Evolutionary conservation across 2,329 filamentous ascomycete genomes (phyloP).

Genomic region (Hypoxylon sp.): DNA sequence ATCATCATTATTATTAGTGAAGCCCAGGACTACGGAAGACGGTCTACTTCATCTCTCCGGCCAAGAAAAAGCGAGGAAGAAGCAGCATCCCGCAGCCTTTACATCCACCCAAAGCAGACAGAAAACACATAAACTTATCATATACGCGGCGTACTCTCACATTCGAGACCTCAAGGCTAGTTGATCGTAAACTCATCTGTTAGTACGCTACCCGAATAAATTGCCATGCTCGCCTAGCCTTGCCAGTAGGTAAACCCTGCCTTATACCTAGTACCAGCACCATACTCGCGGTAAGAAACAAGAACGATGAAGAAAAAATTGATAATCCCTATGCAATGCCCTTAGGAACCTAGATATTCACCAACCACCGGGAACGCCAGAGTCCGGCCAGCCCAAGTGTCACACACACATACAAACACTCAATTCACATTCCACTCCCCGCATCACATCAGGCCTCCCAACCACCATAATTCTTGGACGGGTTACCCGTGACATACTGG

Average conservation of each 20-base stretch:
- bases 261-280: conserved; percentile 7
- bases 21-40: neutral
- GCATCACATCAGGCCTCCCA: neutral
- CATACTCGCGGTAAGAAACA: neutral
- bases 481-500: neutral
- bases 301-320: conserved; percentile 4
- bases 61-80: neutral
- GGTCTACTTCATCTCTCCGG: neutral
- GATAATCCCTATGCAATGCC: conserved; percentile 25
- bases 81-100: neutral
- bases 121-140: neutral
- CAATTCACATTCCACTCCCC: conserved; percentile 15
- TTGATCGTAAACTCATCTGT: conserved; percentile 17
- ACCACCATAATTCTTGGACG: conserved; percentile 1
- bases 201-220: conserved; percentile 16
- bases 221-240: conserved; percentile 17
- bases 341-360: conserved; percentile 8
- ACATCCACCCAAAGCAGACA: neutral
- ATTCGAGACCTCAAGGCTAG: neutral
- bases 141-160: neutral
- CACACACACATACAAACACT: neutral
- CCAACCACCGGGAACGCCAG: conserved; percentile 22
- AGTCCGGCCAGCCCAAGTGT: conserved; percentile 20
- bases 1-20: too few species aligned
- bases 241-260: conserved; percentile 6